A percentile compares a stretch with the other conserved stretches of the same genome.
Evolutionary conservation across 1,284 basidiomycete species (phyloP).

Genomic region (Xanthoconium separans): DNA sequence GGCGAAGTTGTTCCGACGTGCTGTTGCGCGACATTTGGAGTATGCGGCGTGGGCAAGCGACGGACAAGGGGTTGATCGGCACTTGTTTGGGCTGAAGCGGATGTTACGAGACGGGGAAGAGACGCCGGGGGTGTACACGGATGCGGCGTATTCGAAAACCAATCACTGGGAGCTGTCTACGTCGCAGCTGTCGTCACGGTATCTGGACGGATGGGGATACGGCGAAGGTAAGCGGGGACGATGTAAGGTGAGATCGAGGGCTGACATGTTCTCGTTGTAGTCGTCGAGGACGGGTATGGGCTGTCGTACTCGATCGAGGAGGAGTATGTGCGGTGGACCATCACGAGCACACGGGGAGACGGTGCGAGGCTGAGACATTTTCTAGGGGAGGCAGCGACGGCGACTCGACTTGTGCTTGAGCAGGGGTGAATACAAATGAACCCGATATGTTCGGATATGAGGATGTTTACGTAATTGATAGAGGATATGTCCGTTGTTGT

Average conservation of each 20-base stretch:
- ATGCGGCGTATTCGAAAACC: slow-evolving; percentile 70
- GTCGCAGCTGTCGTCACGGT: slow-evolving; percentile 81
- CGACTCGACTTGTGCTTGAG: slow-evolving; percentile 76
- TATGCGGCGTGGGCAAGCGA: slow-evolving; percentile 92
- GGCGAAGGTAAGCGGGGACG: slow-evolving; percentile 74
- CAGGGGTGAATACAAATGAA: slow-evolving; percentile 22
- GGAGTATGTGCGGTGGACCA: slow-evolving; percentile 87
- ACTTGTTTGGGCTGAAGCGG: slow-evolving; percentile 93
- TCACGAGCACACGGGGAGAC: slow-evolving; percentile 76
- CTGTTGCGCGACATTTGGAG: slow-evolving; percentile 80
- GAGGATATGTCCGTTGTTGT: slow-evolving; percentile 30
- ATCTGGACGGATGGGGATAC: slow-evolving; percentile 95
- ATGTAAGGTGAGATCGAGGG: background rate
- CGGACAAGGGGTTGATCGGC: slow-evolving; percentile 93
- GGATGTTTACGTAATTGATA: slow-evolving; percentile 27
- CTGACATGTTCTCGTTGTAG: background rate
- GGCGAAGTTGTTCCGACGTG: slow-evolving; percentile 72
- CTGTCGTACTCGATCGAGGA: slow-evolving; percentile 91
- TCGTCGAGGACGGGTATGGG: slow-evolving; percentile 89
- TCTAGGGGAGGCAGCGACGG: slow-evolving; percentile 77
- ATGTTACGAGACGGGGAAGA: slow-evolving; percentile 75
- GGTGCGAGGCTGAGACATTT: slow-evolving; percentile 69
- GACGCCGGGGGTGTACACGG: slow-evolving; percentile 77
- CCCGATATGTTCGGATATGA: slow-evolving; percentile 15
- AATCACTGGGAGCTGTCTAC: slow-evolving; percentile 94